Conservation (phyloP, 305 asterid species). For the Rubia peregrina region DNA sequence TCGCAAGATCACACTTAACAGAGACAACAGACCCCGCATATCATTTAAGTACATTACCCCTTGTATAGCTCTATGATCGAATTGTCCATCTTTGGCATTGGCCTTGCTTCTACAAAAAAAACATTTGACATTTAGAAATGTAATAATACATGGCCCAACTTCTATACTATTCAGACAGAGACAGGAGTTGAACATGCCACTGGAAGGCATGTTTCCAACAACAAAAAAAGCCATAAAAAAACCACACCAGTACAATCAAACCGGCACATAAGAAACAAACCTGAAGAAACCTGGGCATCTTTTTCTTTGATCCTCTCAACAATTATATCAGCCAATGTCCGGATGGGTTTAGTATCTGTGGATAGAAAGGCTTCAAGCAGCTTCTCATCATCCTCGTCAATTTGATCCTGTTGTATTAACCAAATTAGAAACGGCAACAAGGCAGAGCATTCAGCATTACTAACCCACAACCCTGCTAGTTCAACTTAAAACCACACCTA, state of each 20-base stretch:
- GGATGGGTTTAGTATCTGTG: constrained; percentile 50
- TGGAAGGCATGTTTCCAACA: not conserved
- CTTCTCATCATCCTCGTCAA: constrained; percentile 71
- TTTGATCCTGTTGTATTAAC: constrained; percentile 38
- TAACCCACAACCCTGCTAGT: not conserved
- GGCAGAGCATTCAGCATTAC: not conserved
- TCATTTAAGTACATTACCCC: constrained; percentile 41
- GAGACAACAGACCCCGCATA: not conserved
- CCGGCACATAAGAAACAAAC: constrained; percentile 27
- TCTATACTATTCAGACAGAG: constrained; percentile 6
- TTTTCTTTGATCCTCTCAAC: constrained; percentile 55
- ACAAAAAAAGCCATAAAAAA: not conserved
- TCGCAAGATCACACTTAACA: constrained; percentile 3
- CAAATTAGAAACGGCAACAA: not conserved
- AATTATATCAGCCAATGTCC: constrained; percentile 73
- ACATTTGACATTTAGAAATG: constrained; percentile 11
- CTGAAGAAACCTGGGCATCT: constrained; percentile 74
- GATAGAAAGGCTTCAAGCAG: constrained; percentile 64
- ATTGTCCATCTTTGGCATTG: constrained; percentile 66
- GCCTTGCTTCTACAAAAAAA: constrained; percentile 45
- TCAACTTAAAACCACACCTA: not conserved
- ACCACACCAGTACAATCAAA: not conserved
- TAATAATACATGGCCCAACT: not conserved
- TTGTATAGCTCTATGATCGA: constrained; percentile 75
- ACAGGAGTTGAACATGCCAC: not conserved